These are phyloP conservation scores for Aristolochia fimbriata DNA, from an alignment of 164 flowering plant genomes.

Conservation along the genomic window DNA sequence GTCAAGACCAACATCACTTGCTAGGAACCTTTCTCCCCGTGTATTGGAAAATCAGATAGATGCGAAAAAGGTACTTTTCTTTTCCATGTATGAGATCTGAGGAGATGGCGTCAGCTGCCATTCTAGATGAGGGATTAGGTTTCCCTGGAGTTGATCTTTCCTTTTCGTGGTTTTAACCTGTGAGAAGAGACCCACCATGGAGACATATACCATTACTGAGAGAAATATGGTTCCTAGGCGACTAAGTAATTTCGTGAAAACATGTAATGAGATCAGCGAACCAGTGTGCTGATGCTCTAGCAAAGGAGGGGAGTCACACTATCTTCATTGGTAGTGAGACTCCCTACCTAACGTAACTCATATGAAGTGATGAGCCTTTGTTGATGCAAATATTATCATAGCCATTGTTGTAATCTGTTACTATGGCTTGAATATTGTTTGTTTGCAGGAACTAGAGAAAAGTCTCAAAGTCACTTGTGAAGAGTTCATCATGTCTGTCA, in stretches of 20 bases:
- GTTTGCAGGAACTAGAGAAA: constrained; percentile 78
- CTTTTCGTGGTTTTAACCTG: neutral
- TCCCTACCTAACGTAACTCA: too few relatives aligned
- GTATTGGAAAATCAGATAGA: constrained; percentile 96
- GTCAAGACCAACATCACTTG: constrained; percentile 91
- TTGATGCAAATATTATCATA: neutral
- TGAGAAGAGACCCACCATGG: too few relatives aligned
- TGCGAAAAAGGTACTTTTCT: constrained; percentile 81
- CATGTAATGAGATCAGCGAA: too few relatives aligned
- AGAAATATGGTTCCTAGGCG: too few relatives aligned
- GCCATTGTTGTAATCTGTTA: neutral
- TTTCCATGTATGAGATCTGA: neutral
- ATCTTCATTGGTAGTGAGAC: too few relatives aligned
- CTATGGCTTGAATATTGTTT: neutral
- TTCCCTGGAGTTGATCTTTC: neutral
- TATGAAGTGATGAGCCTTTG: too few relatives aligned
- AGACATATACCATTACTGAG: too few relatives aligned
- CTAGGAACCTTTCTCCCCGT: constrained; percentile 91
- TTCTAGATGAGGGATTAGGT: too few relatives aligned
- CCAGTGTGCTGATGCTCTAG: too few relatives aligned
- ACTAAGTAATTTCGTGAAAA: too few relatives aligned
- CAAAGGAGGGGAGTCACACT: too few relatives aligned
- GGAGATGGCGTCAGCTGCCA: neutral
- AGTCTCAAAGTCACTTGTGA: constrained; percentile 86
- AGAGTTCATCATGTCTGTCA: constrained; percentile 95